A percentile compares a stretch with the other conserved stretches of the same genome.
These are phyloP conservation scores for Vigna angularis DNA, from an alignment of 306 rosid genomes.

Conservation along the genomic window DNA sequence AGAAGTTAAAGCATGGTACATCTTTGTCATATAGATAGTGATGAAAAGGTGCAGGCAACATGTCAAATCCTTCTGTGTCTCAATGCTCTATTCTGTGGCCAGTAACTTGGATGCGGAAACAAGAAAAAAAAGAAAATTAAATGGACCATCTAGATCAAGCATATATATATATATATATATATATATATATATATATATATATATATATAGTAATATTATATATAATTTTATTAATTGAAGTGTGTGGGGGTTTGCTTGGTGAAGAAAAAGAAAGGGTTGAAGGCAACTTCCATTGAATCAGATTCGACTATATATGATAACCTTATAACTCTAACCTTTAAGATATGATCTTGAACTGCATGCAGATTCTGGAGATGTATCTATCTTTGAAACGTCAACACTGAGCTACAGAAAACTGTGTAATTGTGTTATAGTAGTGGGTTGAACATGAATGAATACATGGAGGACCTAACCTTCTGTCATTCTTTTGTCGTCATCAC, in stretches of 20 bases:
- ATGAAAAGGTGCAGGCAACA: constrained; percentile 23
- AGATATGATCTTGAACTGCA: constrained; percentile 24
- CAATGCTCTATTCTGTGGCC: constrained; percentile 39
- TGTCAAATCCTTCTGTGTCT: constrained; percentile 38
- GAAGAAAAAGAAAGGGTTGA: background rate
- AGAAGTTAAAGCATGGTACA: background rate
- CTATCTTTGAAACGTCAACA: constrained; percentile 33
- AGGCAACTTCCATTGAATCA: constrained; percentile 48
- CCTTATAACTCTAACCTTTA: background rate
- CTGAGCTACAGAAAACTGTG: constrained; percentile 39
- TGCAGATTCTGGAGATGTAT: constrained; percentile 30
- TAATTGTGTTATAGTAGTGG: too few species aligned
- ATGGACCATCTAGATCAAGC: constrained; percentile 36
- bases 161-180: too few species aligned
- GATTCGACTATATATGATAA: constrained; percentile 36
- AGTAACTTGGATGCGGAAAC: constrained; percentile 61
- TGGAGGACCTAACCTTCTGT: background rate
- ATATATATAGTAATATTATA: too few species aligned
- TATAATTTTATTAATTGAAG: background rate
- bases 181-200: too few species aligned
- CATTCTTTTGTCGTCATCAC: too few species aligned
- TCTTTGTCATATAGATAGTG: constrained; percentile 39
- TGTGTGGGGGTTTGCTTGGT: constrained; percentile 14
- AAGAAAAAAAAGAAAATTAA: constrained; percentile 35
- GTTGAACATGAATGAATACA: constrained; percentile 20